Percentiles rank a stretch among this genome's conserved stretches.
Evolutionary conservation across 2,329 filamentous ascomycete genomes (phyloP).

Genomic region (Ophiostoma ips): DNA sequence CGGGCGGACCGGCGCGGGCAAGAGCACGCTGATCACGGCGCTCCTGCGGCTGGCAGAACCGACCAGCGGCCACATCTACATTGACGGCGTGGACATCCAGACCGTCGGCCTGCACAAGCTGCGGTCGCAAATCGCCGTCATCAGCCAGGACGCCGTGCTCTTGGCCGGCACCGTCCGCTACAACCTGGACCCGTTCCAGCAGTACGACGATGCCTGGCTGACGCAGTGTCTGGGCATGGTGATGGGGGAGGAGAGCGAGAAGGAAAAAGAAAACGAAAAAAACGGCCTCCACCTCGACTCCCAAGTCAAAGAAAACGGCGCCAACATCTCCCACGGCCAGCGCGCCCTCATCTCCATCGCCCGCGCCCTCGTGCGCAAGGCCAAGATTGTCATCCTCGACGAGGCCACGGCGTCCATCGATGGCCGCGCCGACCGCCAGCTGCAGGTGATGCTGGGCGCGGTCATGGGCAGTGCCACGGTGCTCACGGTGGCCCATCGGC

Average conservation of each 20-base stretch:
- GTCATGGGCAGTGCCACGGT: slow-evolving; percentile 38
- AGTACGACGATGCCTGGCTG: slow-evolving; percentile 16
- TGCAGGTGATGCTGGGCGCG: slow-evolving; percentile 26
- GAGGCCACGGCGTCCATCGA: slow-evolving; percentile 31
- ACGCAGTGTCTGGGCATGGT: slow-evolving; percentile 14
- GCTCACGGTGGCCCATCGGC: slow-evolving; percentile 31
- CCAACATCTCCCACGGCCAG: slow-evolving; percentile 43
- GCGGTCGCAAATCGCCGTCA: slow-evolving; percentile 33
- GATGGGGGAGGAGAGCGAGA: too few relatives aligned
- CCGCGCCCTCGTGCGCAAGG: slow-evolving; percentile 36
- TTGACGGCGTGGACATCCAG: slow-evolving; percentile 28
- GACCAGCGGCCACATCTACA: slow-evolving; percentile 19
- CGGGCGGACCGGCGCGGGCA: slow-evolving; percentile 33
- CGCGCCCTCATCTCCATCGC: slow-evolving; percentile 51
- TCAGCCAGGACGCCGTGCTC: slow-evolving; percentile 42
- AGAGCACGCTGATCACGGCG: slow-evolving; percentile 28
- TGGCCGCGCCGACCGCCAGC: slow-evolving; percentile 25
- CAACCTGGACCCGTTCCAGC: slow-evolving; percentile 29
- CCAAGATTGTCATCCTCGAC: slow-evolving; percentile 25
- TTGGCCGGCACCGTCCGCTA: slow-evolving; percentile 25
- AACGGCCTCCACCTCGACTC: slow-evolving; percentile 24
- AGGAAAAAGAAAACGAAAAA: slow-evolving; percentile 3
- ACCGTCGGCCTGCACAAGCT: slow-evolving; percentile 27
- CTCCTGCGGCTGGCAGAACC: slow-evolving; percentile 29
- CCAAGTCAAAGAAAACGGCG: slow-evolving; percentile 6